Conservation (phyloP, 2,329 filamentous ascomycete species). For the Ophiocordyceps camponoti-floridani region DNA sequence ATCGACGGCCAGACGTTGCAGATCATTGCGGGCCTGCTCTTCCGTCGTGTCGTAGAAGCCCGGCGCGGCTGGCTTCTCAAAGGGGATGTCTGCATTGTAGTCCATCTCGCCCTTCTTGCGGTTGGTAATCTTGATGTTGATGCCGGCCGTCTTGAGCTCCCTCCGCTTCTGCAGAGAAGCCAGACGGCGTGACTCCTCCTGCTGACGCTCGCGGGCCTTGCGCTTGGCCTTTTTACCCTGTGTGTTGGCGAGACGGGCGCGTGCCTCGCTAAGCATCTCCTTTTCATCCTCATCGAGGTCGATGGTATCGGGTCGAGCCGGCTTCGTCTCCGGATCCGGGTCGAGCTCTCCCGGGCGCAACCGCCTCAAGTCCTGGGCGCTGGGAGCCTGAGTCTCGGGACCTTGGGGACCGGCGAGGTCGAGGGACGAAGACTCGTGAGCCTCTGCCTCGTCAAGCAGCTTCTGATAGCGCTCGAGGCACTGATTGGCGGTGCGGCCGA, state of each 20-base stretch:
- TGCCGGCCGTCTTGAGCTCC: constrained; percentile 92
- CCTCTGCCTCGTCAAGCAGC: constrained; percentile 86
- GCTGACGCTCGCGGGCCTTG: constrained; percentile 85
- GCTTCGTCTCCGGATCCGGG: constrained; percentile 93
- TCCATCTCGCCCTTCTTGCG: constrained; percentile 96
- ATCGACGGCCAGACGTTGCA: constrained; percentile 70
- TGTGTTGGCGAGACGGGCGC: constrained; percentile 88
- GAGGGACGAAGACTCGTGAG: constrained; percentile 68
- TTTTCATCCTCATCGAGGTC: constrained; percentile 98
- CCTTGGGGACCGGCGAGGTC: constrained; percentile 73
- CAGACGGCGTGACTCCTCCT: constrained; percentile 82
- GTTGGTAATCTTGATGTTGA: constrained; percentile 90
- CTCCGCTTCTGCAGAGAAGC: constrained; percentile 87
- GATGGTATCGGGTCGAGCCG: constrained; percentile 87
- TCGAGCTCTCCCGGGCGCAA: constrained; percentile 87
- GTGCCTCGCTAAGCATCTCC: constrained; percentile 96
- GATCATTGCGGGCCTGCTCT: constrained; percentile 66
- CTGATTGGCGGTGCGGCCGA: constrained; percentile 90
- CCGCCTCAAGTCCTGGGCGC: constrained; percentile 78
- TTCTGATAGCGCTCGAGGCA: constrained; percentile 96
- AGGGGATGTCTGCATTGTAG: constrained; percentile 97
- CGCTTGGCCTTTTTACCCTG: constrained; percentile 98
- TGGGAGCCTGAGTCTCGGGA: constrained; percentile 72
- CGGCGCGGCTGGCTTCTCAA: constrained; percentile 74
- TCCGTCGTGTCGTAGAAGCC: constrained; percentile 91